A percentile compares a stretch with the other conserved stretches of the same genome.
phyloP scores from a whole-genome alignment of 1,284 basidiomycete genomes.

The Volvariella surrecta region DNA sequence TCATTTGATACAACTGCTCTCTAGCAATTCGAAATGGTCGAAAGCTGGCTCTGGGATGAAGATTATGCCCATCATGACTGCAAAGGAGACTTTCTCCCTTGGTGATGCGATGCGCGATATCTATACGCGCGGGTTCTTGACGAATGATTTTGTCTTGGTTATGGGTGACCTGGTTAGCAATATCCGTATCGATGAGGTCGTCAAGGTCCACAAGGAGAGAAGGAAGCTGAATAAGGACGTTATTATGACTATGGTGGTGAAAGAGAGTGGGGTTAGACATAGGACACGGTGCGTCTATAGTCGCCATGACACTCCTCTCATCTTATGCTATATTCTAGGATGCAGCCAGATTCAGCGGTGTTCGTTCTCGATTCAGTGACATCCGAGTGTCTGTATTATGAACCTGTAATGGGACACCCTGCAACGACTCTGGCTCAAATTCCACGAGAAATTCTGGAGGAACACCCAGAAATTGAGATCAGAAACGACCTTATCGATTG shows the following conservation, averaged over 20 bases:
- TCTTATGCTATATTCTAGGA: slow-evolving; percentile 30
- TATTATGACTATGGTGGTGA: slow-evolving; percentile 95
- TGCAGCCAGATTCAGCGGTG: slow-evolving; percentile 60
- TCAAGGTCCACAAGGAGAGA: slow-evolving; percentile 83
- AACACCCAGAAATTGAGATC: slow-evolving; percentile 72
- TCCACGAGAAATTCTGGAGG: slow-evolving; percentile 60
- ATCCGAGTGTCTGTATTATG: slow-evolving; percentile 73
- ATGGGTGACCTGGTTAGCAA: slow-evolving; percentile 94
- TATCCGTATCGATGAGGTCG: slow-evolving; percentile 83
- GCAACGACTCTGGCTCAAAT: slow-evolving; percentile 48
- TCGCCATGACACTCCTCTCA: slow-evolving; percentile 1
- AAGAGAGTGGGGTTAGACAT: slow-evolving; percentile 65
- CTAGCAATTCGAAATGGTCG: slow-evolving; percentile 75
- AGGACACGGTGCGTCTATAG: slow-evolving; percentile 55
- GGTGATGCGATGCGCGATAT: slow-evolving; percentile 97
- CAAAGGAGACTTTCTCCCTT: slow-evolving; percentile 82
- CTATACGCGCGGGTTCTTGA: slow-evolving; percentile 89
- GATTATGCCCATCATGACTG: slow-evolving; percentile 83
- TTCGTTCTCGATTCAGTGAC: slow-evolving; percentile 72
- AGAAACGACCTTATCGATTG: slow-evolving; percentile 86
- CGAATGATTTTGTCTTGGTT: slow-evolving; percentile 90
- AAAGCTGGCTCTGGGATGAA: slow-evolving; percentile 70
- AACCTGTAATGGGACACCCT: slow-evolving; percentile 61
- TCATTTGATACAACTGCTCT: slow-evolving; percentile 9
- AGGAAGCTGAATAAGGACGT: slow-evolving; percentile 84